Base-by-base conservation (phyloP, 345 rosid species). In the Lumnitzera racemosa region DNA sequence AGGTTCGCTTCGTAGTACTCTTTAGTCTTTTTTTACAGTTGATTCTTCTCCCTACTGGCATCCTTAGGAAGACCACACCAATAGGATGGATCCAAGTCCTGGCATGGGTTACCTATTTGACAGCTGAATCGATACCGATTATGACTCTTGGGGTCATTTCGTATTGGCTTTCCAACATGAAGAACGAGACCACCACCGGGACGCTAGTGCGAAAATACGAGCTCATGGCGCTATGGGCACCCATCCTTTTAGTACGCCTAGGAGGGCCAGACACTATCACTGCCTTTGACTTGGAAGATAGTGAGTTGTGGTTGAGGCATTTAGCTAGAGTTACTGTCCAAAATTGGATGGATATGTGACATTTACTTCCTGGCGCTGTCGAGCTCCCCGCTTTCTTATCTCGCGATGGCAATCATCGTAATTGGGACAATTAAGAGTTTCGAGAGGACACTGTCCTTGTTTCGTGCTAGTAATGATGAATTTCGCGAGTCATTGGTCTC, bases 371-470 rank as follows among this genome's bases (percentile, higher is more conserved):
- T 60, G 55, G 75, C 72, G 29, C 68, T 71, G 41, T 62, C 64
- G 0, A 56, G 69, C 29, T n/a, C 66, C 24, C 29, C 0, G 2
- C 66, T 80, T 5, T 63, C 69, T 1, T 53, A 27, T 6, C 15
- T 76, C 7, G 63, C 70, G 25, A 11, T 67, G 2, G 70, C 67
- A 15, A 64, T 80, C 65, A 53, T 83, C 10, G 47, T 59, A 2
- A 70, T 55, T 0, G 94, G 87, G 50, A 51, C 73, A 49, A 60
- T 74, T 55, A 83, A 79, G 67, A 79, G 67, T 49, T 74, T 49
- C 0, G 83, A 79, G 70, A 70, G 78, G 67, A 79, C 62, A 20
- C 54, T 65, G 57, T 72, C 70, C 0, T 74, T 82, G 20, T 61
- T 70, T 64, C 65, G 63, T 25, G 81, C 86, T 15, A 78, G 81